Evolutionary conservation across 257 asterid species (phyloP), one percentile per base, ranked within the genome.

Genomic region (Asclepias syriaca): DNA sequence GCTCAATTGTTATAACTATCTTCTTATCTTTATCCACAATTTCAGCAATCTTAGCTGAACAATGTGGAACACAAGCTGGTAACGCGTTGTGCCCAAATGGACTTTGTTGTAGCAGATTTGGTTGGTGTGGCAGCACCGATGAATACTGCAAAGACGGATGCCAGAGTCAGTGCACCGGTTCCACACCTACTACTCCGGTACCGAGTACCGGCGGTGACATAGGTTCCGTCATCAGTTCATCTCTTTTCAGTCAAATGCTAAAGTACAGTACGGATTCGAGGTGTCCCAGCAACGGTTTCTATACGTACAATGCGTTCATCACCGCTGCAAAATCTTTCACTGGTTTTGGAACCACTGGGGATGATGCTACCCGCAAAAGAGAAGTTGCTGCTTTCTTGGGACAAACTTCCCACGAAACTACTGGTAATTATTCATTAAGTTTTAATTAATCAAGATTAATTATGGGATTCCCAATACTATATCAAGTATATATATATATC

Each of bases 61-160:
- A 77, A 66, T 81, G 84, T 37, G 84, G 84, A 5, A 70, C 37
- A 0, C 84, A 80, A 70, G 84, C 81, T 8, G 84, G 84, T 3
- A 77, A 77, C 21, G 84, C 81, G 2, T 48, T 71, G 65, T 77
- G 82, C 73, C 79, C 84, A 15, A 72, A 68, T 11, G 67, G 79
- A 43, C 77, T 77, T 0, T 81, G 84, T 45, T 77, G 84, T 63
- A 81, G 84, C 75, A 29, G 67, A 27, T 81, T 5, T 37, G 82
- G 84, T 10, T 81, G 66, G 58, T 77, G 84, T 37, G 84, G 84
- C 18, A 7, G 37, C 27, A 77, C 77, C 7, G 22, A 50, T 37
- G 53, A 60, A 0, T 77, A 74, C 39, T 77, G 84, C 48, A 50
- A 22, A 27, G 45, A 34, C 1, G 71, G 45, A 14, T 81, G 84